Evolutionary conservation across 169 alveolate genomes (phyloP), one percentile per base, ranked within the genome.

Genomic region (Cryptosporidium baileyi): DNA sequence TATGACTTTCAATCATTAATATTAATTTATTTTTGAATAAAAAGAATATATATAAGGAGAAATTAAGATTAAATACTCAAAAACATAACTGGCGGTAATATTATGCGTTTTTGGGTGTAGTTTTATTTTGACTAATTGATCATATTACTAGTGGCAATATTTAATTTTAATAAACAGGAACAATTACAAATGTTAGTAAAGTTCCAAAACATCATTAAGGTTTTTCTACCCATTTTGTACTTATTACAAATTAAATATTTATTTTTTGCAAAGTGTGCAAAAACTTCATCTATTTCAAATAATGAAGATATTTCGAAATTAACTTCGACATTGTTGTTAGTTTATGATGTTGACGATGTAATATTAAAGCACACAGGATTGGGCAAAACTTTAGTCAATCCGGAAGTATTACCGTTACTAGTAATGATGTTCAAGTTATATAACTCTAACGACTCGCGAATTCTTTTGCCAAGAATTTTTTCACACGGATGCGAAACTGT

Each of bases 401-500:
- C 85, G 15, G 85, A 74, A 52, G 24, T 57, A 54, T 24, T 74
- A 26, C 85, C 85, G n/a, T 40, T 74, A 17, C 36, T 74, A 26
- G 85, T 67, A 54, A 32, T 60, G 2, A 38, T 74, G 51, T 38
- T 52, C 22, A n/a, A n/a, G 43, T 40, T 51, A 22, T 54, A 43
- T 22, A 74, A 74, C 5, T 57, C 57, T 0, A 54, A 54, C 5
- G 85, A 74, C 19, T 22, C 65, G 22, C 49, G 85, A 57, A 74
- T 74, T 19, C 57, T 54, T 13, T 32, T 40, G 41, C 85, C 85
- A 22, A 74, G 74, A 38, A 74, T 74, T 5, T 74, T 74, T 54
- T 74, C 85, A 2, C 85, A 74, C 36, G 85, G 85, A 15, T 74
- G 85, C 26, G 85, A 67, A 19, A 74, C 85, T 17, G 85, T 30